Conservation (phyloP, 176 grass and related monocot species). For the Oryza glaberrima region DNA sequence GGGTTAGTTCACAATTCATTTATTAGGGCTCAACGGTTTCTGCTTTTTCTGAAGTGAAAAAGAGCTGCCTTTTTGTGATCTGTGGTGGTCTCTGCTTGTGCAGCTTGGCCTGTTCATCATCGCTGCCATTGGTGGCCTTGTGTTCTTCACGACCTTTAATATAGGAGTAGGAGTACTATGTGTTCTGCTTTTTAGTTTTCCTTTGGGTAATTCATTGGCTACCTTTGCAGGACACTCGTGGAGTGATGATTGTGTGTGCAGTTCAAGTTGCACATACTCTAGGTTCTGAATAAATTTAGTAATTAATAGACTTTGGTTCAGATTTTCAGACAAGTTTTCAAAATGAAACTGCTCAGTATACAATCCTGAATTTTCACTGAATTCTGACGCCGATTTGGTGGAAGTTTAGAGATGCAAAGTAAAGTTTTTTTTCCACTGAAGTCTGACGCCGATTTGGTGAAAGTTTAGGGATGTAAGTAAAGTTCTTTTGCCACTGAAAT, state of each 20-base stretch:
- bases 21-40: conserved; percentile 31
- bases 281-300: background rate
- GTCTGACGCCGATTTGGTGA: too few species aligned
- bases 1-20: conserved; percentile 1
- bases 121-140: background rate
- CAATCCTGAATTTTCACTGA: background rate
- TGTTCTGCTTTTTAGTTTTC: background rate
- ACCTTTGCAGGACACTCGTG: background rate
- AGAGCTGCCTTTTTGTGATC: background rate
- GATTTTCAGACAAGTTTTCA: background rate
- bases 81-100: background rate
- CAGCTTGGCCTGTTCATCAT: background rate
- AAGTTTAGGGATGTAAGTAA: too few species aligned
- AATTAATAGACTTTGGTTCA: background rate
- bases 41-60: background rate
- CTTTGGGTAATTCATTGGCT: background rate
- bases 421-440: too few species aligned
- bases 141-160: background rate
- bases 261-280: background rate
- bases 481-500: too few species aligned
- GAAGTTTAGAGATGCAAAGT: too few species aligned
- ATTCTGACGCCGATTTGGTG: too few species aligned
- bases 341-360: background rate
- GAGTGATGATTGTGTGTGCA: background rate
- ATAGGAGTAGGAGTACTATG: background rate